Percentiles rank a stretch among this genome's conserved stretches.
These are phyloP conservation scores for Solanum verrucosum DNA, from an alignment of 257 asterid genomes.

Conservation along the genomic window DNA sequence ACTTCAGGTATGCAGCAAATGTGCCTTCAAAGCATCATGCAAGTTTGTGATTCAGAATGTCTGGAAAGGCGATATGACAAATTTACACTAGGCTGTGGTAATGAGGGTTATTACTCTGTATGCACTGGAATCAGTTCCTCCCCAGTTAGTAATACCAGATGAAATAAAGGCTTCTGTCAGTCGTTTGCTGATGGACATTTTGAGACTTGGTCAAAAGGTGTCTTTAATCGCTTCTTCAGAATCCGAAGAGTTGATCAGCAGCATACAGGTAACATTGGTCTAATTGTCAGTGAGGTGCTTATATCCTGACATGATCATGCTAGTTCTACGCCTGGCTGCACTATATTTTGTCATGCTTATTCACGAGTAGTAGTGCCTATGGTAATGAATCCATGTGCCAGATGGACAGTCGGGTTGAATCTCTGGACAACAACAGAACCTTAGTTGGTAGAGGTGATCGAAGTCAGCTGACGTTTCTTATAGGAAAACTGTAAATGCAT, in stretches of 20 bases:
- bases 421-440: background rate
- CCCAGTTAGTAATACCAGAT: constrained; percentile 41
- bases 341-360: background rate
- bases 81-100: constrained; percentile 31
- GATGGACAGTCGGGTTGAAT: background rate
- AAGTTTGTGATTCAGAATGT: constrained; percentile 28
- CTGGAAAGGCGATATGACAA: constrained; percentile 9
- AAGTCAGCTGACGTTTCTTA: background rate
- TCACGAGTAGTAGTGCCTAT: background rate
- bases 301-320: background rate
- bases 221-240: constrained; percentile 4
- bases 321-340: background rate
- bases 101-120: constrained; percentile 43
- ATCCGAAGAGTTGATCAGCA: background rate
- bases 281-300: background rate
- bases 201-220: constrained; percentile 35
- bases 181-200: constrained; percentile 45
- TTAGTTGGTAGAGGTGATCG: background rate
- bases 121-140: constrained; percentile 55
- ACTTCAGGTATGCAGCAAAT: constrained; percentile 62
- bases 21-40: constrained; percentile 51
- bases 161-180: constrained; percentile 43
- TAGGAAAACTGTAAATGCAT: background rate
- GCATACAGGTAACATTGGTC: background rate
- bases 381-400: background rate